These are phyloP conservation scores for Corymbia citriodora DNA, from an alignment of 441 rosid species.

Conservation along the genomic window DNA sequence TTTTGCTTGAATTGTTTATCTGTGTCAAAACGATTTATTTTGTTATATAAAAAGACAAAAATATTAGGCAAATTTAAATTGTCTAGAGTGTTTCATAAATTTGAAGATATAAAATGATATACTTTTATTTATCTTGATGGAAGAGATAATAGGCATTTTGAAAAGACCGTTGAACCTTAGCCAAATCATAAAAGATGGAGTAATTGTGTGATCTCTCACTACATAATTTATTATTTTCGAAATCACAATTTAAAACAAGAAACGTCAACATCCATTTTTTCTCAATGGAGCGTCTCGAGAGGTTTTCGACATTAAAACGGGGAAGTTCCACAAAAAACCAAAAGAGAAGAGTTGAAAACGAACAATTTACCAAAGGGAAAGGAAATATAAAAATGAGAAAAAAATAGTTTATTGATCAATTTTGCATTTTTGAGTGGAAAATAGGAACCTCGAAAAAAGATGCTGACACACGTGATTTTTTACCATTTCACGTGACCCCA, in stretches of 20 bases:
- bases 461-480: neutral
- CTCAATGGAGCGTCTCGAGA: neutral
- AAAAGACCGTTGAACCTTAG: too few species aligned
- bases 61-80: too few species aligned
- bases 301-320: neutral
- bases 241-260: neutral
- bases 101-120: too few species aligned
- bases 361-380: too few species aligned
- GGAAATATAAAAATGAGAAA: neutral
- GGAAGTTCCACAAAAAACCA: too few species aligned
- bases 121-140: neutral
- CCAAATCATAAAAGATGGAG: neutral
- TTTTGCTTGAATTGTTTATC: too few species aligned
- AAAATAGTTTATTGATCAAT: neutral
- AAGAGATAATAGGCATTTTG: too few species aligned
- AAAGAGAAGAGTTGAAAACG: too few species aligned
- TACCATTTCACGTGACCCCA: neutral
- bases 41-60: too few species aligned
- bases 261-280: neutral
- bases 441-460: neutral
- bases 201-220: too few species aligned
- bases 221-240: too few species aligned
- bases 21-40: neutral
- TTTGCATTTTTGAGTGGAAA: neutral
- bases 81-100: neutral